Percentiles rank a stretch among this genome's conserved stretches.
These are phyloP conservation scores for Kondoa malvinella DNA, from an alignment of 768 basidiomycete genomes.

Conservation along the genomic window DNA sequence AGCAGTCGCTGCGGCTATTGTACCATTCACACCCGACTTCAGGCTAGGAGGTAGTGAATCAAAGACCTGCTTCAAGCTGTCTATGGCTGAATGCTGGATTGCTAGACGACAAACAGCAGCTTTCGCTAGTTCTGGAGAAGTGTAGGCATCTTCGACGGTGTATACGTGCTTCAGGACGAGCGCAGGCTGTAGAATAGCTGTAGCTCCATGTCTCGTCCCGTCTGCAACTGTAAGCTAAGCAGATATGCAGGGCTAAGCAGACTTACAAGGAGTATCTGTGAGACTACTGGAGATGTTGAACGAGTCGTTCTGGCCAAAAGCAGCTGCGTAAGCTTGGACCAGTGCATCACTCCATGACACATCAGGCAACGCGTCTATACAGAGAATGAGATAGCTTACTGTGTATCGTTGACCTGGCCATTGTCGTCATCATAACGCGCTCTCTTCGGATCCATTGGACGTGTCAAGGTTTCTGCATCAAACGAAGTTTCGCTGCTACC, in stretches of 20 bases:
- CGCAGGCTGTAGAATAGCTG: neutral
- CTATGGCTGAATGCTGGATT: neutral
- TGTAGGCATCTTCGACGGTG: neutral
- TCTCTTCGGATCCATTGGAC: no score
- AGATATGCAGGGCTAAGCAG: neutral
- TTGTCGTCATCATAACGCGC: no score
- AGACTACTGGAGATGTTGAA: neutral
- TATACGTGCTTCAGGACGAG: neutral
- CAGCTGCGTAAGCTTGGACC: neutral
- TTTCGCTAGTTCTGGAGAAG: neutral
- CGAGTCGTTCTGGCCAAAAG: neutral
- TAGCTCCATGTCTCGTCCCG: neutral
- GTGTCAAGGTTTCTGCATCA: no score
- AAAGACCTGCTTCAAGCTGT: neutral
- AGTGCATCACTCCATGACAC: neutral
- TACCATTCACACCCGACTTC: no score
- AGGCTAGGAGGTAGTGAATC: neutral
- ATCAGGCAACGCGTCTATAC: no score
- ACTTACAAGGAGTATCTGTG: neutral
- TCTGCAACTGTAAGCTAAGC: neutral
- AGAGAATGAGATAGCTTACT: no score
- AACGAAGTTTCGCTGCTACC: no score
- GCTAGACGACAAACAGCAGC: neutral
- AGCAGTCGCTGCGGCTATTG: no score
- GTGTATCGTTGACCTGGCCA: no score